Conservation (phyloP, 2,329 filamentous ascomycete species). For the Fusarium sp. region DNA sequence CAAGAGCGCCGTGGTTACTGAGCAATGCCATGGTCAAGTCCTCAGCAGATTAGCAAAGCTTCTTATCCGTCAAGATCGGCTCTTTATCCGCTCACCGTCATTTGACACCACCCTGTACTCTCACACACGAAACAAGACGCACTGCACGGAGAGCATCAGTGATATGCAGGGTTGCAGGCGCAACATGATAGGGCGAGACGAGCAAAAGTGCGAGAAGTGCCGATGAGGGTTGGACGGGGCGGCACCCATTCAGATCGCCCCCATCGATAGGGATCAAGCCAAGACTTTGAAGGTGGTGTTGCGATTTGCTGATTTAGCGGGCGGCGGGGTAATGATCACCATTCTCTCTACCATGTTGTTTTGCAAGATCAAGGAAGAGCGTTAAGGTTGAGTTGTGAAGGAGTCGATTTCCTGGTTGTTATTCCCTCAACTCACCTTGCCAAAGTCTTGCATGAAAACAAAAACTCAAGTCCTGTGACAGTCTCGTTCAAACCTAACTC, state of each 20-base stretch:
- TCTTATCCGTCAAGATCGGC: conserved; percentile 18
- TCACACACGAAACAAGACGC: conserved; percentile 27
- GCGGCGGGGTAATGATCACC: conserved; percentile 30
- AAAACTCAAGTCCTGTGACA: not conserved
- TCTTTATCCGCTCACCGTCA: conserved; percentile 44
- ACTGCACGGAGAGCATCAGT: conserved; percentile 24
- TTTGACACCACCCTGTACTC: conserved; percentile 39
- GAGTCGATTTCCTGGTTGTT: no score
- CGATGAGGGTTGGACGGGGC: conserved; percentile 28
- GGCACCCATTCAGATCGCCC: conserved; percentile 39
- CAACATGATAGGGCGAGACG: conserved; percentile 35
- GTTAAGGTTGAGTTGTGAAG: not conserved
- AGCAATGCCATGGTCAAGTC: conserved; percentile 7
- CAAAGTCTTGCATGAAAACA: no score
- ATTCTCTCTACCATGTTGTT: conserved; percentile 10
- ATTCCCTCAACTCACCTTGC: not conserved
- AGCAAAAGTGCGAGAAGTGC: conserved; percentile 41
- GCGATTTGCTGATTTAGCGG: conserved; percentile 23
- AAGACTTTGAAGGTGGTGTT: conserved; percentile 32
- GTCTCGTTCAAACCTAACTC: not conserved
- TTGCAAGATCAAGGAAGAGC: conserved; percentile 3
- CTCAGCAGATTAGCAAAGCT: conserved; percentile 4
- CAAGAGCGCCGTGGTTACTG: not conserved
- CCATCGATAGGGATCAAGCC: conserved; percentile 34
- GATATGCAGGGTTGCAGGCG: conserved; percentile 39